These are phyloP conservation scores for Aspergillus wentii DNA, from an alignment of 495 filamentous ascomycete genomes.

Conservation along the genomic window DNA sequence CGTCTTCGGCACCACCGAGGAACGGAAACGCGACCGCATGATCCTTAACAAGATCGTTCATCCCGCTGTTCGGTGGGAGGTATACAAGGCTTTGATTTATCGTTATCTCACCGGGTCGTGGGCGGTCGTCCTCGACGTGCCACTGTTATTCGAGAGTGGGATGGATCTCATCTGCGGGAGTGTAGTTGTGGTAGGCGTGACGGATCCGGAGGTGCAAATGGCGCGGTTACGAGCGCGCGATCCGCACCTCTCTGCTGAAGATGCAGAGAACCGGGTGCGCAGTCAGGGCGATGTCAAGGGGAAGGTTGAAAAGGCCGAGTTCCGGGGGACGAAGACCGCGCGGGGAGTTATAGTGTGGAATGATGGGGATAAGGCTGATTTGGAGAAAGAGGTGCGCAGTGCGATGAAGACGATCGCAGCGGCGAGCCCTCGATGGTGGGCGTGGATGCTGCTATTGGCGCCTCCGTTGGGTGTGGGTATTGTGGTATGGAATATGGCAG, in stretches of 20 bases:
- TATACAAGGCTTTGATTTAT: constrained; percentile 60
- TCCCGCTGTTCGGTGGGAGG: constrained; percentile 73
- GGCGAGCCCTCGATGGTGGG: constrained; percentile 76
- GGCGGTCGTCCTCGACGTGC: constrained; percentile 91
- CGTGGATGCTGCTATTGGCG: constrained; percentile 61
- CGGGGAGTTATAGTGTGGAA: constrained; percentile 82
- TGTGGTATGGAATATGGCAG: constrained; percentile 61
- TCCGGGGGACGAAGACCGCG: constrained; percentile 47
- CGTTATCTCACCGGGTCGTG: constrained; percentile 68
- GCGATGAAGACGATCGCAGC: constrained; percentile 57
- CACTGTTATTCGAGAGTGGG: constrained; percentile 80
- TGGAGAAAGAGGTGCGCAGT: constrained; percentile 57
- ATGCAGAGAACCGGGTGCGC: constrained; percentile 74
- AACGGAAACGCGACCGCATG: constrained; percentile 58
- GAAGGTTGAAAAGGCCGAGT: constrained; percentile 70
- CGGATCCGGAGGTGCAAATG: constrained; percentile 74
- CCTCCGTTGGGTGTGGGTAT: constrained; percentile 66
- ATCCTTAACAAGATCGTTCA: constrained; percentile 89
- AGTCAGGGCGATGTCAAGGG: constrained; percentile 80
- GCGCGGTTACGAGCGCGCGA: constrained; percentile 66
- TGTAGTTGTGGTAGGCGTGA: constrained; percentile 80
- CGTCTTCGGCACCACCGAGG: constrained; percentile 72
- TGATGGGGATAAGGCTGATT: constrained; percentile 64
- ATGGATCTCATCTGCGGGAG: constrained; percentile 78
- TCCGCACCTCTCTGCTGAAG: constrained; percentile 62